phyloP scores from a whole-genome alignment of 2,329 filamentous ascomycete genomes.

The Colletotrichum echinochloae region DNA sequence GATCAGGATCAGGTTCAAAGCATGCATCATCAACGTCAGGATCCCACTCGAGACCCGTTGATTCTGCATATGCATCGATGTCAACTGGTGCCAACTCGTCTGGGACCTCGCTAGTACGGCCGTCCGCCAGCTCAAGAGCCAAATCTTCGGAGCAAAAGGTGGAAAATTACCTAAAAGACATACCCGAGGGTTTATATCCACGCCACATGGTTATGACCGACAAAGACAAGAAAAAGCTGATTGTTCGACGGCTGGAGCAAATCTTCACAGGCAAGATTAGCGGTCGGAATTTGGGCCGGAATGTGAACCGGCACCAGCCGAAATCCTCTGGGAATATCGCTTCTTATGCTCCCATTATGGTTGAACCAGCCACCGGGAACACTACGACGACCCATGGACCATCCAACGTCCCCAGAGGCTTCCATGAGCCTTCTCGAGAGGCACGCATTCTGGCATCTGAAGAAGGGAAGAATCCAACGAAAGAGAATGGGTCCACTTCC shows the following conservation, averaged over 20 bases:
- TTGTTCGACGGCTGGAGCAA: slow-evolving; percentile 82
- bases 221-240: slow-evolving; percentile 79
- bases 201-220: slow-evolving; percentile 74
- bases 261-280: slow-evolving; percentile 80
- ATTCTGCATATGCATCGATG: slow-evolving; percentile 78
- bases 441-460: slow-evolving; percentile 59
- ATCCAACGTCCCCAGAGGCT: slow-evolving; percentile 3
- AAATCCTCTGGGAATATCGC: slow-evolving; percentile 39
- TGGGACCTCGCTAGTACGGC: slow-evolving; percentile 53
- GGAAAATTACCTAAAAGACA: slow-evolving; percentile 77
- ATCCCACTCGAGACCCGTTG: slow-evolving; percentile 65
- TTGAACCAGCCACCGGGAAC: slow-evolving; percentile 47
- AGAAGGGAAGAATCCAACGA: slow-evolving; percentile 55
- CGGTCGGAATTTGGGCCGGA: slow-evolving; percentile 56
- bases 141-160: slow-evolving; percentile 70
- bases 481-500: slow-evolving; percentile 58
- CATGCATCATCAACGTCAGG: slow-evolving; percentile 65
- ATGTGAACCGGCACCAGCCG: slow-evolving; percentile 48
- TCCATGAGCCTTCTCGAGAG: slow-evolving; percentile 57
- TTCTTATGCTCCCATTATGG: slow-evolving; percentile 42
- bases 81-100: slow-evolving; percentile 63
- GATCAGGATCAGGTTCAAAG: slow-evolving; percentile 59
- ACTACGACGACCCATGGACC: slow-evolving; percentile 52
- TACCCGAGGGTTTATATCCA: slow-evolving; percentile 76
- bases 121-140: slow-evolving; percentile 50